Base-by-base conservation (phyloP, 2,329 filamentous ascomycete species). In the Trichoderma atroviride region DNA sequence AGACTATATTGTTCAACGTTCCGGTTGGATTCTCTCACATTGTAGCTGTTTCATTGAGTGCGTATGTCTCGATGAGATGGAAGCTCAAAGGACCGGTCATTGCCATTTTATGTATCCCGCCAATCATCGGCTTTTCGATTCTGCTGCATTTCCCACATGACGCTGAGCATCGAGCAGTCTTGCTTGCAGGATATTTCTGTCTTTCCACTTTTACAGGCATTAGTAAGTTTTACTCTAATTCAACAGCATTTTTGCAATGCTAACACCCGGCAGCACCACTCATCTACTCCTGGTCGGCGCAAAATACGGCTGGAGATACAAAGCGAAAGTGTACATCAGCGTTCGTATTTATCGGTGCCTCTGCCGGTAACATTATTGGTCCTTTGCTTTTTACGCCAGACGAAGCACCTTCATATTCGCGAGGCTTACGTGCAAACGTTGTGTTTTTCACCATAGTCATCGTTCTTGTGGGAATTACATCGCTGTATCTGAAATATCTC, bases 321-420 rank as follows among this genome's bases (percentile, higher is more conserved):
- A 92, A 92, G 78, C 87, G 88, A 71, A 91, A 91, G 74, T 85
- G 86, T 11, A 89, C 86, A 0, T 91, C 88, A 0, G 88, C 85
- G 14, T 82, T 90, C 7, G 81, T 92, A 1, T 89, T 92, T 73
- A 84, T 92, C 58, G 88, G 89, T 5, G 86, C 89, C 70, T 90
- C 86, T 63, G 85, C 85, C 1, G 90, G 89, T 6, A 92, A 92
- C 72, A 87, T 91, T 43, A 80, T 91, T 27, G 89, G 89, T 0
- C 89, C 89, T 0, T 84, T 88, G 58, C 80, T 91, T 0, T 92
- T 90, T 76, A 89, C 85, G 4, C 85, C 87, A 0, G 83, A 83
- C 67, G 81, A 76, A 76, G 80, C 65, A 72, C 79, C 70, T 76
- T 80, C 73, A 0, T 80, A 79, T 58, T 79, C 79, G 4, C 80